Evolutionary conservation across 2,329 filamentous ascomycete species (phyloP).

Genomic region (Daldinia sp.): DNA sequence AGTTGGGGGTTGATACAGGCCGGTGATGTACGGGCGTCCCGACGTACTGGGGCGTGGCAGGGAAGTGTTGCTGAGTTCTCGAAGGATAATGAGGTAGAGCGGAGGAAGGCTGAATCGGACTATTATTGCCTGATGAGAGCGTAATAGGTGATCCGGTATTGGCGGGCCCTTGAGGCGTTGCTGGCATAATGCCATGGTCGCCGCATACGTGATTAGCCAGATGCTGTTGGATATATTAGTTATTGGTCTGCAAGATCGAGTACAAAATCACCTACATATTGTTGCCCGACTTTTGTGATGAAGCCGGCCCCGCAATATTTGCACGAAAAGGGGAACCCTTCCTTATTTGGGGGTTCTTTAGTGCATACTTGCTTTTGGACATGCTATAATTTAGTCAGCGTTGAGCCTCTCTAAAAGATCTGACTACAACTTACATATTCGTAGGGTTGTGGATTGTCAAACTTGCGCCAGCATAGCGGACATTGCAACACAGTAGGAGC

Average conservation of each 20-base stretch:
- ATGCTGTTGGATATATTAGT: constrained; percentile 48
- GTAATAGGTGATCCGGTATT: constrained; percentile 24
- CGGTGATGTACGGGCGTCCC: constrained; percentile 20
- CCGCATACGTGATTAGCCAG: constrained; percentile 56
- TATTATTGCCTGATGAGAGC: constrained; percentile 26
- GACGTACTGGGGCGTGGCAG: constrained; percentile 16
- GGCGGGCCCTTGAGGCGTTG: constrained; percentile 32
- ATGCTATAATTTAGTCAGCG: constrained; percentile 45
- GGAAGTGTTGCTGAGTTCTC: neutral
- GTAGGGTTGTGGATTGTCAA: constrained; percentile 38
- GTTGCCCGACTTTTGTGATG: constrained; percentile 50
- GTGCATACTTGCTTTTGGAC: constrained; percentile 48
- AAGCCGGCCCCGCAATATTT: constrained; percentile 58
- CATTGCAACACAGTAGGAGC: constrained; percentile 39
- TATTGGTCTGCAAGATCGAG: neutral
- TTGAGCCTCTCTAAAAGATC: neutral
- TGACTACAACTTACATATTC: constrained; percentile 44
- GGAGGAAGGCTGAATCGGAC: constrained; percentile 18
- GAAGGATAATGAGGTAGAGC: neutral
- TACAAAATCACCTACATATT: constrained; percentile 49
- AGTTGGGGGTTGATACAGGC: constrained; percentile 7
- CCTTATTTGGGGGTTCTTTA: constrained; percentile 32
- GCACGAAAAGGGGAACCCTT: constrained; percentile 52
- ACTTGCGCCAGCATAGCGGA: constrained; percentile 44
- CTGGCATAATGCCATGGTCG: constrained; percentile 44